A percentile compares a stretch with the other conserved stretches of the same genome.
These are phyloP conservation scores for Kodamaea nitidulidarum DNA, from an alignment of 805 yeast genomes.

Conservation along the genomic window DNA sequence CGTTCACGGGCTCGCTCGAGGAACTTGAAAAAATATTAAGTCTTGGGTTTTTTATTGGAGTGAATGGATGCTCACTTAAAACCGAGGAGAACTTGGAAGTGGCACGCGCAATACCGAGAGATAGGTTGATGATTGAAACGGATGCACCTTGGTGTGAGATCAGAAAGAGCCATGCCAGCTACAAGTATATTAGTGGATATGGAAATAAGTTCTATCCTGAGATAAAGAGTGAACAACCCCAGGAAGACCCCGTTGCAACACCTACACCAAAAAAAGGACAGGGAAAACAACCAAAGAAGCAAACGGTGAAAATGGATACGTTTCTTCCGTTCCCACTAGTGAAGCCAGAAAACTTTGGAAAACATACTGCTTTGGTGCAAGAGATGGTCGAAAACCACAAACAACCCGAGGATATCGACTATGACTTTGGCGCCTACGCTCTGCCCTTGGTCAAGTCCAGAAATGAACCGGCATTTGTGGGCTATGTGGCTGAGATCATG, in stretches of 20 bases:
- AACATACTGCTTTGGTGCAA: slow-evolving; percentile 18
- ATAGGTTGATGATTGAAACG: slow-evolving; percentile 76
- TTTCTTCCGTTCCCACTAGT: slow-evolving; percentile 58
- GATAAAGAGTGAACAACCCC: slow-evolving; percentile 6
- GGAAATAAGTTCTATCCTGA: slow-evolving; percentile 57
- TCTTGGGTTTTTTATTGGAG: slow-evolving; percentile 66
- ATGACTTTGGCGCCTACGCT: slow-evolving; percentile 22
- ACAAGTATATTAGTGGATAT: slow-evolving; percentile 48
- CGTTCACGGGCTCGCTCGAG: slow-evolving; percentile 78
- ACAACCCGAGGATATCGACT: slow-evolving; percentile 10
- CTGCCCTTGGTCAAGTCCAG: slow-evolving; percentile 69
- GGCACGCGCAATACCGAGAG: slow-evolving; percentile 63
- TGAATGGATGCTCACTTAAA: slow-evolving; percentile 91
- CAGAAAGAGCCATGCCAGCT: slow-evolving; percentile 75
- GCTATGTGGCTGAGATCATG: slow-evolving; percentile 63
- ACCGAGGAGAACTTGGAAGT: slow-evolving; percentile 69
- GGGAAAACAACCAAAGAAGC: slow-evolving; percentile 8
- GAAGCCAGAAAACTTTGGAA: slow-evolving; percentile 58
- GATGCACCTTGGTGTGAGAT: slow-evolving; percentile 99
- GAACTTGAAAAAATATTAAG: slow-evolving; percentile 59
- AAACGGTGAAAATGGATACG: slow-evolving; percentile 38
- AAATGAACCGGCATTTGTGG: slow-evolving; percentile 88
- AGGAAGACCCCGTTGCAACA: background rate
- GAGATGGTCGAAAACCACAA: slow-evolving; percentile 7
- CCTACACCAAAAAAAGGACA: slow-evolving; percentile 12